Percentiles rank a stretch among this genome's conserved stretches.
Evolutionary conservation across 2,329 filamentous ascomycete genomes (phyloP).

Genomic region (Exophiala viscosa): DNA sequence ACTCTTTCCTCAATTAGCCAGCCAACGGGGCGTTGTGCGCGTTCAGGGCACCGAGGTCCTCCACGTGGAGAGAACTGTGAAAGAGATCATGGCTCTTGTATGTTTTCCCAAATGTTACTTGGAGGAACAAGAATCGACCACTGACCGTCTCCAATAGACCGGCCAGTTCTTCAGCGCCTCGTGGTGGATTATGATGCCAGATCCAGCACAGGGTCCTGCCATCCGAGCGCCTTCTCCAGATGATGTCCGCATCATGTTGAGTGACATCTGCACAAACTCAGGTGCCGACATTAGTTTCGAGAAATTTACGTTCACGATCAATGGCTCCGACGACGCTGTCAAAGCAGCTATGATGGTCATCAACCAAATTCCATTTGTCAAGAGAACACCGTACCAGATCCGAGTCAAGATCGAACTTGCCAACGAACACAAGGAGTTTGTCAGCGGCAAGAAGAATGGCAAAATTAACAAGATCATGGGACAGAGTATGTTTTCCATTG

Average conservation of each 20-base stretch:
- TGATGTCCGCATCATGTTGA: constrained; percentile 85
- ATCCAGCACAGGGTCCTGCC: constrained; percentile 56
- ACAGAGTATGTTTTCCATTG: constrained; percentile 60
- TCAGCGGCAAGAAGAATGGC: constrained; percentile 98
- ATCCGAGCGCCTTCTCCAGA: constrained; percentile 58
- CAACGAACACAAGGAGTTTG: constrained; percentile 99
- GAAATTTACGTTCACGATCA: constrained; percentile 88
- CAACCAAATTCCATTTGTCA: constrained; percentile 83
- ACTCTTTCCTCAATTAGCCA: constrained; percentile 82
- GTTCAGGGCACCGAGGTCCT: constrained; percentile 91
- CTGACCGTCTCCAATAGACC: constrained; percentile 53
- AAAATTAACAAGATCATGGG: constrained; percentile 99
- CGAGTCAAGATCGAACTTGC: constrained; percentile 97
- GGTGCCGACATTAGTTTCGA: constrained; percentile 94
- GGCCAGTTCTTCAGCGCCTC: constrained; percentile 97
- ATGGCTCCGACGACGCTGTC: constrained; percentile 92
- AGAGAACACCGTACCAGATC: constrained; percentile 84
- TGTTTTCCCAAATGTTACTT: constrained; percentile 31
- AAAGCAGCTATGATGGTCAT: constrained; percentile 94
- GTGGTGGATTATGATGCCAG: constrained; percentile 85
- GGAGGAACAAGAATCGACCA: constrained; percentile 22
- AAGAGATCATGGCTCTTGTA: constrained; percentile 92
- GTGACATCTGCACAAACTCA: constrained; percentile 93
- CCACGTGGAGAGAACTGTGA: constrained; percentile 89
- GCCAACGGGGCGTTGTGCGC: constrained; percentile 76